Percentiles rank a stretch among this genome's conserved stretches.
These are phyloP conservation scores for Nicotiana tabacum DNA, from an alignment of 257 asterid genomes.

Conservation along the genomic window DNA sequence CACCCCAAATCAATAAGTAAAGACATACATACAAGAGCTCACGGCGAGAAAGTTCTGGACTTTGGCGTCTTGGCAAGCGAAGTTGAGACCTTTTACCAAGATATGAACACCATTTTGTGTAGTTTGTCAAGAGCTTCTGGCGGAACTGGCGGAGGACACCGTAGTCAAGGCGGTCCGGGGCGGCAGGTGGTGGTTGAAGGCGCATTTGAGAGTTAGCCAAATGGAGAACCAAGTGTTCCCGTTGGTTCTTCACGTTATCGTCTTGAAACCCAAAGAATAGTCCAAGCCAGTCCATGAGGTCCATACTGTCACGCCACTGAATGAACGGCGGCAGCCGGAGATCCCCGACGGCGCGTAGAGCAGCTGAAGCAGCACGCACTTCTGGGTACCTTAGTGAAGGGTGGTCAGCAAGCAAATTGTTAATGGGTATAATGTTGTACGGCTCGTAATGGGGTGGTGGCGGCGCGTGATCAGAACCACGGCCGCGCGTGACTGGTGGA, in stretches of 20 bases:
- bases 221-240: conserved; percentile 89
- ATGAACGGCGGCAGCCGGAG: conserved; percentile 70
- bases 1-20: conserved; percentile 83
- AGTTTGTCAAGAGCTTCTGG: conserved; percentile 64
- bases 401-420: conserved; percentile 62
- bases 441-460: conserved; percentile 40
- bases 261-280: conserved; percentile 86
- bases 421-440: conserved; percentile 79
- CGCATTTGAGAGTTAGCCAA: conserved; percentile 91
- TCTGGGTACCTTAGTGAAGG: conserved; percentile 79
- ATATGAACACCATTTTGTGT: conserved; percentile 80
- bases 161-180: conserved; percentile 57
- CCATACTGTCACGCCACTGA: conserved; percentile 57
- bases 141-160: conserved; percentile 72
- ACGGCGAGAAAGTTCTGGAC: conserved; percentile 53
- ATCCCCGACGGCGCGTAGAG: conserved; percentile 56
- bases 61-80: conserved; percentile 61
- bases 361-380: conserved; percentile 80
- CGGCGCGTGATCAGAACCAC: conserved; percentile 37
- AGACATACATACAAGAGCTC: conserved; percentile 81
- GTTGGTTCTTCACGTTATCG: conserved; percentile 83
- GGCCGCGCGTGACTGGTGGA: conserved; percentile 47
- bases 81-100: conserved; percentile 62
- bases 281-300: conserved; percentile 91
- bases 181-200: conserved; percentile 54